Conservation (phyloP, 352 stramenopile genomes). For the Thraustochytrium sp. region DNA sequence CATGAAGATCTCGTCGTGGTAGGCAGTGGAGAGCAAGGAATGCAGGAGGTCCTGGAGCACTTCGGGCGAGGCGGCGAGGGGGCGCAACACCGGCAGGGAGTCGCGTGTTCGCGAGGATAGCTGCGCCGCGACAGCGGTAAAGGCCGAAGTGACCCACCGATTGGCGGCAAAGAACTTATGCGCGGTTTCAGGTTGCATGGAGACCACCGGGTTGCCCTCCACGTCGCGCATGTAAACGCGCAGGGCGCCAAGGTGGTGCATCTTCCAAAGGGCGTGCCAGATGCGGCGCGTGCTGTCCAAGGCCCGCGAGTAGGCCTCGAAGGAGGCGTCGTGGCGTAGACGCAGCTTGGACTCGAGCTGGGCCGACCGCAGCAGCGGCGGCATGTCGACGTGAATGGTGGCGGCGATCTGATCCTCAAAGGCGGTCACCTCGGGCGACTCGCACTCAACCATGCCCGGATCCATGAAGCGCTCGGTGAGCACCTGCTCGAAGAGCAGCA, state of each 20-base stretch:
- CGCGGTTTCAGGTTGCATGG: neutral
- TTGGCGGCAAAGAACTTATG: neutral
- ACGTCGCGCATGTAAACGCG: neutral
- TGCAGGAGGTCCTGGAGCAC: neutral
- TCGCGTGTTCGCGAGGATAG: neutral
- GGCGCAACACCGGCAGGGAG: conserved; percentile 1
- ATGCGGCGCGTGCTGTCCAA: neutral
- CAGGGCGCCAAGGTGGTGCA: conserved; percentile 9
- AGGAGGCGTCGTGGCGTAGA: neutral
- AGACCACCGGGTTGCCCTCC: neutral
- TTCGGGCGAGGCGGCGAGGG: neutral
- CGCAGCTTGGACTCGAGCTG: conserved; percentile 9
- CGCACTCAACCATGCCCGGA: neutral
- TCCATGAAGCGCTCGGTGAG: neutral
- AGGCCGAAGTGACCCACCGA: neutral
- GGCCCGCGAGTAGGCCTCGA: conserved; percentile 7
- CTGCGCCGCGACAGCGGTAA: neutral
- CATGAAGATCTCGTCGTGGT: conserved; percentile 6
- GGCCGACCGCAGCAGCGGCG: neutral
- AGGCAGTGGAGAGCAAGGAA: neutral
- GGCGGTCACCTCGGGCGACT: neutral
- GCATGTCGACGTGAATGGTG: neutral
- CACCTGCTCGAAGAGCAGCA: neutral
- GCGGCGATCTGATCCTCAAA: neutral
- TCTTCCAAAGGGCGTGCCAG: neutral